Conservation (phyloP, 305 asterid genomes). For the Solanum hybrid region DNA sequence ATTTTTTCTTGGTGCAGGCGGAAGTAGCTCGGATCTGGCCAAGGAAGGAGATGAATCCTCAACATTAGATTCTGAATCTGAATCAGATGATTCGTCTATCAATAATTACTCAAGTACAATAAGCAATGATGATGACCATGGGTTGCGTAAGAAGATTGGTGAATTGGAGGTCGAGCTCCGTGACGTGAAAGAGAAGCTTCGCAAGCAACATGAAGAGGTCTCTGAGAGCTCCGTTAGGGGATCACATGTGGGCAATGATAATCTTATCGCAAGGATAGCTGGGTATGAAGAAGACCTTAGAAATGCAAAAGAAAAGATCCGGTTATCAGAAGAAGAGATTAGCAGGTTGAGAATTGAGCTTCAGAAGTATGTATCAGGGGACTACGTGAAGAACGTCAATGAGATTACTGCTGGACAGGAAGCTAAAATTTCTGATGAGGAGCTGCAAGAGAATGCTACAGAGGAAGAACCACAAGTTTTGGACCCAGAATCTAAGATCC, state of each 20-base stretch:
- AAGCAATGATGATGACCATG: constrained; percentile 44
- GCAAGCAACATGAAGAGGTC: neutral
- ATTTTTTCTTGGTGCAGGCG: constrained; percentile 48
- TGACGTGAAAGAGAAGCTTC: constrained; percentile 8
- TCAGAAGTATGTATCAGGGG: constrained; percentile 5
- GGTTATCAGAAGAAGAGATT: constrained; percentile 15
- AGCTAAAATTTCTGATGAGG: constrained; percentile 7
- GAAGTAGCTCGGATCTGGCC: constrained; percentile 46
- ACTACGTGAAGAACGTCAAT: neutral
- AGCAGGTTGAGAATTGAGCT: constrained; percentile 8
- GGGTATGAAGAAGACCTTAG: constrained; percentile 17
- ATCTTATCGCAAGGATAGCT: neutral
- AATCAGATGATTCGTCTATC: constrained; percentile 78
- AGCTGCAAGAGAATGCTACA: constrained; percentile 9
- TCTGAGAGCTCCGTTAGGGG: neutral
- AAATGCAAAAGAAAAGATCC: constrained; percentile 15
- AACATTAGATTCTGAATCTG: constrained; percentile 70
- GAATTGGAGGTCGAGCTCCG: constrained; percentile 25
- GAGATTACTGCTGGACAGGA: neutral
- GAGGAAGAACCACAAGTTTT: constrained; percentile 21
- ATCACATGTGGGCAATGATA: constrained; percentile 1
- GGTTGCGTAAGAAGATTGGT: constrained; percentile 35
- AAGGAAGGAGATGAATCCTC: constrained; percentile 76
- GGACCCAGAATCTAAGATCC: constrained; percentile 24
- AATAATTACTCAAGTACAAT: constrained; percentile 43